These are phyloP conservation scores for Artemisia princeps DNA, from an alignment of 140 eudicot genomes.

Conservation along the genomic window DNA sequence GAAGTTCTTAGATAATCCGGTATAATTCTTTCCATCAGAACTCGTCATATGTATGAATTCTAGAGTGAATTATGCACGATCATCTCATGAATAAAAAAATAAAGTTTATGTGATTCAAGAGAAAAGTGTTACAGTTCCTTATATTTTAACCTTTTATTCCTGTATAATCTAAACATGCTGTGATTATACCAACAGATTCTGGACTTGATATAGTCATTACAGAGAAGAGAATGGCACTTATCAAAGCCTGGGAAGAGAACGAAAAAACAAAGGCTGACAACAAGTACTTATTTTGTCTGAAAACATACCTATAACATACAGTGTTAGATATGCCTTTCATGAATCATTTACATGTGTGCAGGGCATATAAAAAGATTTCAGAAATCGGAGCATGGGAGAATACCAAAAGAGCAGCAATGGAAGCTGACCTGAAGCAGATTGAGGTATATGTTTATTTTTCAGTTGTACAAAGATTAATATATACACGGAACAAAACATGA, in stretches of 20 bases:
- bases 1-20: neutral
- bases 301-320: neutral
- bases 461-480: neutral
- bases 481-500: neutral
- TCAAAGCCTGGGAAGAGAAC: conserved; percentile 81
- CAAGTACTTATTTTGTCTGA: conserved; percentile 34
- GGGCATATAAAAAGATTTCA: conserved; percentile 52
- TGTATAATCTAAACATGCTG: neutral
- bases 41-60: neutral
- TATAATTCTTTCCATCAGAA: neutral
- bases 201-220: conserved; percentile 43
- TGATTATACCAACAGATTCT: conserved; percentile 29
- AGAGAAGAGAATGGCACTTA: conserved; percentile 57
- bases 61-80: neutral
- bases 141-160: neutral
- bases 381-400: conserved; percentile 69
- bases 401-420: conserved; percentile 45
- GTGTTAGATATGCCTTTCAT: neutral
- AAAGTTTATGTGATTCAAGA: too few species aligned
- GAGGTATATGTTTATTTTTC: conserved; percentile 38
- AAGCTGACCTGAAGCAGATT: conserved; percentile 49
- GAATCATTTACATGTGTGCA: conserved; percentile 14
- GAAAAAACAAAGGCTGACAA: conserved; percentile 56
- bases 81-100: neutral
- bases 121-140: too few species aligned